phyloP scores from a whole-genome alignment of 768 basidiomycete genomes.

The Macrolepiota dolichaula region DNA sequence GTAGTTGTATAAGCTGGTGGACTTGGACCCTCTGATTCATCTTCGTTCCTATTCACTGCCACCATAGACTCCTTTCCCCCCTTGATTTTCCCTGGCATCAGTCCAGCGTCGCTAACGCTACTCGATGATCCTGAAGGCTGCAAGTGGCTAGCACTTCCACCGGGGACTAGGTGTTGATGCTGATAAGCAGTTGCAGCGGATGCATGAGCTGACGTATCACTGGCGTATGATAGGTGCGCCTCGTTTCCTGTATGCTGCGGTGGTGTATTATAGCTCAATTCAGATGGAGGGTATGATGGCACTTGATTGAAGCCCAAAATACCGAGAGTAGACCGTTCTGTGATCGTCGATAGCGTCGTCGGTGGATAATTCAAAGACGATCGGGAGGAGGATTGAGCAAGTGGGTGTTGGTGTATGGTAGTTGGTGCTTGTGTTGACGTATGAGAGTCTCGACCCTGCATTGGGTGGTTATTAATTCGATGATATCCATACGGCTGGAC shows the following conservation, averaged over 20 bases:
- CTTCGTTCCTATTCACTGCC: not conserved
- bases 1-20: conserved; percentile 1
- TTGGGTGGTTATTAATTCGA: not conserved
- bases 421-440: too few species aligned
- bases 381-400: not conserved
- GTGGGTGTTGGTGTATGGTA: not conserved
- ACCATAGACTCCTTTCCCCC: not conserved
- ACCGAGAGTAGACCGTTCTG: conserved; percentile 3
- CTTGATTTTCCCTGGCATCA: not conserved
- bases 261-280: not conserved
- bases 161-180: not conserved
- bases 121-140: not conserved
- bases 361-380: not conserved
- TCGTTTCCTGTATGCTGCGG: not conserved
- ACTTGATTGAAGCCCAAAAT: not conserved
- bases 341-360: conserved; percentile 6
- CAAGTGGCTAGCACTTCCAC: not conserved
- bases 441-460: not conserved
- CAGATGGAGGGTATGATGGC: not conserved
- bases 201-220: not conserved
- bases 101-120: not conserved
- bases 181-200: not conserved
- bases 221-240: not conserved
- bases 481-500: not conserved
- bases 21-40: not conserved